These are phyloP conservation scores for Macrophomina tecta DNA, from an alignment of 2,329 filamentous ascomycete genomes.

Conservation along the genomic window DNA sequence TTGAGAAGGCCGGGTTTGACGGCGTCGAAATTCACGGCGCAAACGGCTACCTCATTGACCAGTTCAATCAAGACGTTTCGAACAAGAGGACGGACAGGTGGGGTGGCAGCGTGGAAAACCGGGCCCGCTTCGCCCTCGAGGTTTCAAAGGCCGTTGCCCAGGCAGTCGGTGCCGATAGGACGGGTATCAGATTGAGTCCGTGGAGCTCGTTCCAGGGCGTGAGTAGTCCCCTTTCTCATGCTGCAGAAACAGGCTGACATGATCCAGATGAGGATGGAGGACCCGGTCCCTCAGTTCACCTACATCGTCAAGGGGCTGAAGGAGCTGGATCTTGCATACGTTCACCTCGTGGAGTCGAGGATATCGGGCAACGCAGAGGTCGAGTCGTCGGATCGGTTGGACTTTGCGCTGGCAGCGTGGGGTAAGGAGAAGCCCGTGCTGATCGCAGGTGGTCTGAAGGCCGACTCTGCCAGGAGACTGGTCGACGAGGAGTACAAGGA, in stretches of 20 bases:
- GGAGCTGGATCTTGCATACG: slow-evolving; percentile 62
- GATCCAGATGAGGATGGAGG: slow-evolving; percentile 61
- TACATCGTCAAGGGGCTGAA: slow-evolving; percentile 61
- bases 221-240: too few relatives aligned
- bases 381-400: slow-evolving; percentile 34
- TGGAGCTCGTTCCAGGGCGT: slow-evolving; percentile 64
- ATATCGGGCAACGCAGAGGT: slow-evolving; percentile 48
- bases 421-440: slow-evolving; percentile 40
- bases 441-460: slow-evolving; percentile 50
- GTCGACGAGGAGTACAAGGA: slow-evolving; percentile 51
- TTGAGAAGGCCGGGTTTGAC: slow-evolving; percentile 62
- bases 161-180: slow-evolving; percentile 59
- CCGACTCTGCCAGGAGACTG: slow-evolving; percentile 44
- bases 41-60: slow-evolving; percentile 70
- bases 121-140: slow-evolving; percentile 60
- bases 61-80: slow-evolving; percentile 67
- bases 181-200: slow-evolving; percentile 65
- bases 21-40: slow-evolving; percentile 64
- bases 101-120: slow-evolving; percentile 58
- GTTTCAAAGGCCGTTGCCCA: slow-evolving; percentile 57
- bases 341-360: slow-evolving; percentile 67
- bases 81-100: slow-evolving; percentile 61
- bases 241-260: too few relatives aligned
- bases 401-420: slow-evolving; percentile 37
- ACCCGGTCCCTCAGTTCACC: slow-evolving; percentile 68